These are phyloP conservation scores for Tillandsia fasciculata DNA, from an alignment of 176 grass and related monocot genomes.

Conservation along the genomic window DNA sequence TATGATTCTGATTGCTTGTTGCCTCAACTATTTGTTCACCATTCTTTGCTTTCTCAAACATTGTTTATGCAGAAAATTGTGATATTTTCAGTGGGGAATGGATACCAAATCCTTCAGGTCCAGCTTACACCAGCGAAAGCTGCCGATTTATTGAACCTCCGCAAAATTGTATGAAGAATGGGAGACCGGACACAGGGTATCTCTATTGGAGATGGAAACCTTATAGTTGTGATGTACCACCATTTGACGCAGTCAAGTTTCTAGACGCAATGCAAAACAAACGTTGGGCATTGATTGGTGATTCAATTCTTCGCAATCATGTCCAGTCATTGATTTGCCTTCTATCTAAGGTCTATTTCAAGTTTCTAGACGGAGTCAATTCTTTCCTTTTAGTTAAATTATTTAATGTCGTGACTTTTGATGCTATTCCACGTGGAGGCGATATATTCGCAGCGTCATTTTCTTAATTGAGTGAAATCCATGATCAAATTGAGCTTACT, in stretches of 20 bases:
- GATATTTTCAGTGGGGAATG: slow-evolving; percentile 74
- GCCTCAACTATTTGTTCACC: neutral
- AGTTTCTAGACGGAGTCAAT: neutral
- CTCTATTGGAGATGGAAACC: slow-evolving; percentile 92
- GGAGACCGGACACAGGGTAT: slow-evolving; percentile 62
- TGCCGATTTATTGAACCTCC: slow-evolving; percentile 83
- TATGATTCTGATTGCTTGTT: neutral
- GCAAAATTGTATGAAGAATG: slow-evolving; percentile 87
- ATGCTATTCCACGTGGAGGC: neutral
- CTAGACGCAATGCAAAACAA: slow-evolving; percentile 49
- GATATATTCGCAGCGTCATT: too few species aligned
- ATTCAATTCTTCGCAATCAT: slow-evolving; percentile 92
- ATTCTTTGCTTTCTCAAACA: slow-evolving; percentile 1
- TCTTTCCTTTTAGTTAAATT: neutral
- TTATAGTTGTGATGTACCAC: slow-evolving; percentile 45
- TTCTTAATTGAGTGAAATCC: too few species aligned
- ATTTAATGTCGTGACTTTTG: neutral
- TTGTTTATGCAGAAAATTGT: slow-evolving; percentile 43
- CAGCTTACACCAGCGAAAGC: slow-evolving; percentile 62
- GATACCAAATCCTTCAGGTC: slow-evolving; percentile 43
- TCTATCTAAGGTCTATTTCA: slow-evolving; percentile 56
- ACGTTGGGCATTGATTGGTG: slow-evolving; percentile 78
- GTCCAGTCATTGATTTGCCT: slow-evolving; percentile 85
- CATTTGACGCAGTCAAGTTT: slow-evolving; percentile 56
- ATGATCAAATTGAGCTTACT: too few species aligned